These are phyloP conservation scores for Aspergillus phoenicis DNA, from an alignment of 2,329 filamentous ascomycete genomes.

Conservation along the genomic window DNA sequence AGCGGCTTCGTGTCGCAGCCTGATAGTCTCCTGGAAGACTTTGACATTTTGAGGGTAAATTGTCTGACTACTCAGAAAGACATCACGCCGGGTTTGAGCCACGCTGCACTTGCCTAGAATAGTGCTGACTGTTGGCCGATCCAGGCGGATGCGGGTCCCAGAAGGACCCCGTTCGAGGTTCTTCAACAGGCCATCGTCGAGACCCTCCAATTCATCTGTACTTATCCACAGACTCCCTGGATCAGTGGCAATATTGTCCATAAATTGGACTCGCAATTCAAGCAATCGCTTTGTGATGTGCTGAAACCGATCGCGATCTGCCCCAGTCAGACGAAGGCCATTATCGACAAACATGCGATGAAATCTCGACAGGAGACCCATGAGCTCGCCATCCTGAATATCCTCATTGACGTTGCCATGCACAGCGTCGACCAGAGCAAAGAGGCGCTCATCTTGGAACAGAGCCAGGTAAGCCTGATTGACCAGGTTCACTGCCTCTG, in stretches of 20 bases:
- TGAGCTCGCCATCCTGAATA: not conserved
- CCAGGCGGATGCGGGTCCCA: not conserved
- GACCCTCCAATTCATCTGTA: not conserved
- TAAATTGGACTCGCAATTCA: slow-evolving; percentile 1
- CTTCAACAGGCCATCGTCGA: not conserved
- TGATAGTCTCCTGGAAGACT: not conserved
- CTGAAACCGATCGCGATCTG: not conserved
- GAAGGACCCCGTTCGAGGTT: not conserved
- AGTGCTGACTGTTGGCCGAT: not conserved
- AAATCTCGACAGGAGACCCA: not conserved
- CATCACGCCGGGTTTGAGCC: not conserved
- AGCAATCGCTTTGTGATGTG: not conserved
- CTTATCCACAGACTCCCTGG: not conserved
- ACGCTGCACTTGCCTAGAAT: not conserved
- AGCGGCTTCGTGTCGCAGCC: not conserved
- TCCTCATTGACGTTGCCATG: not conserved
- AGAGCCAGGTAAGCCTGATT: slow-evolving; percentile 2
- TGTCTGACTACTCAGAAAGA: not conserved
- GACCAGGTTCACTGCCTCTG: not conserved
- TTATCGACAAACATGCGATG: slow-evolving; percentile 4
- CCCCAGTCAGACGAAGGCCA: not conserved
- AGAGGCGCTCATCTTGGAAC: not conserved
- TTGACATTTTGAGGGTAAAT: not conserved
- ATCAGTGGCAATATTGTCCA: not conserved
- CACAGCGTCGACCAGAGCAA: not conserved